These are phyloP conservation scores for Arabidopsis lyrata DNA, from an alignment of 441 rosid genomes.

Conservation along the genomic window DNA sequence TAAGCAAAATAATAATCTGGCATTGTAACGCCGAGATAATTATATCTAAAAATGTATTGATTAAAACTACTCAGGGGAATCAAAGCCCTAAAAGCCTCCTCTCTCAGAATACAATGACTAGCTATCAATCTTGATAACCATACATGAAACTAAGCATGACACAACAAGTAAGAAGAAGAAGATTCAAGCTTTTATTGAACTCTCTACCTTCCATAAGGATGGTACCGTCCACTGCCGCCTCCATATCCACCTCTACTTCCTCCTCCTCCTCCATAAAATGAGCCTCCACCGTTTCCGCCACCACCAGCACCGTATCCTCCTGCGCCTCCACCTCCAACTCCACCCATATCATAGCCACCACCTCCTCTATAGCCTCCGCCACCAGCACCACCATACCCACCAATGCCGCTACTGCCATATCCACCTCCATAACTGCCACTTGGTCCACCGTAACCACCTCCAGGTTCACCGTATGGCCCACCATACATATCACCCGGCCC, in stretches of 20 bases:
- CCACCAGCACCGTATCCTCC: slow-evolving; percentile 53
- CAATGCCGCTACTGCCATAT: slow-evolving; percentile 64
- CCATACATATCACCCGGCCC: slow-evolving; percentile 64
- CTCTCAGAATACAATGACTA: slow-evolving; percentile 40
- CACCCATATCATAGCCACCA: slow-evolving; percentile 75
- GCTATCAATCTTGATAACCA: slow-evolving; percentile 38
- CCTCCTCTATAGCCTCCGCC: slow-evolving; percentile 57
- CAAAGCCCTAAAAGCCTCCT: slow-evolving; percentile 29
- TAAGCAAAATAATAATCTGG: slow-evolving; percentile 16
- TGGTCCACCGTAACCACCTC: slow-evolving; percentile 63
- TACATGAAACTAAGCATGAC: slow-evolving; percentile 6
- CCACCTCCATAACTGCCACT: slow-evolving; percentile 69
- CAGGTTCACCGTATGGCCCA: slow-evolving; percentile 61
- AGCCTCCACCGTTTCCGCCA: slow-evolving; percentile 64
- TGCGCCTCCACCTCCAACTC: slow-evolving; percentile 55
- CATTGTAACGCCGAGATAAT: slow-evolving; percentile 2
- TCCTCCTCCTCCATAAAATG: slow-evolving; percentile 68
- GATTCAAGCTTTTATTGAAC: slow-evolving; percentile 25
- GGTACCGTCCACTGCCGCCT: slow-evolving; percentile 65
- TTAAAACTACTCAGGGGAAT: slow-evolving; percentile 26
- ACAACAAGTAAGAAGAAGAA: slow-evolving; percentile 1
- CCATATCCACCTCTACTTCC: slow-evolving; percentile 45
- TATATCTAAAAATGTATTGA: slow-evolving; percentile 34
- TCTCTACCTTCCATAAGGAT: slow-evolving; percentile 88
- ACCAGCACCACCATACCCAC: slow-evolving; percentile 56